A percentile compares a stretch with the other conserved stretches of the same genome.
Conservation (phyloP, 768 basidiomycete species). For the Terana coerulea region DNA sequence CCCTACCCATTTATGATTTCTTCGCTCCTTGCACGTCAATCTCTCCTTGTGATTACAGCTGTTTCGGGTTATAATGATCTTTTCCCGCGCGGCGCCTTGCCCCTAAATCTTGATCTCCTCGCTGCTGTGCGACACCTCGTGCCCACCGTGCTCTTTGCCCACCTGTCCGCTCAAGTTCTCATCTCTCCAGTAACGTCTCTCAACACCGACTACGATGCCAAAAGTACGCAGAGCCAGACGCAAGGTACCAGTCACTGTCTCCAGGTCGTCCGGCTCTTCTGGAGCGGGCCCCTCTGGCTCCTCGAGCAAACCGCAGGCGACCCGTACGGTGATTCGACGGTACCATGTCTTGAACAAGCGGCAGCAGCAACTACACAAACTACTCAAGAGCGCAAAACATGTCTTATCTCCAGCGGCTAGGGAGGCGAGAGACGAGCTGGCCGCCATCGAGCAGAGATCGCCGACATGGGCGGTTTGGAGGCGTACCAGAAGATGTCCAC, state of each 20-base stretch:
- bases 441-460: conserved; percentile 60
- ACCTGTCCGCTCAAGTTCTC: too few relatives aligned
- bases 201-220: conserved; percentile 40
- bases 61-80: too few relatives aligned
- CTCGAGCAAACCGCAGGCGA: conserved; percentile 55
- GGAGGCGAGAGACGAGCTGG: conserved; percentile 32
- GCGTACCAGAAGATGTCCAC: conserved; percentile 81
- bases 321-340: conserved; percentile 68
- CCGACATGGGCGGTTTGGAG: conserved; percentile 70
- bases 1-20: too few relatives aligned
- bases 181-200: too few relatives aligned
- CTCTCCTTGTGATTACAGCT: too few relatives aligned
- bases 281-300: conserved; percentile 23
- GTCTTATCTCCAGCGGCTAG: neutral
- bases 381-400: conserved; percentile 1
- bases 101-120: too few relatives aligned
- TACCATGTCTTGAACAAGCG: conserved; percentile 81
- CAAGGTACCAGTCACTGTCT: conserved; percentile 42
- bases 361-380: conserved; percentile 48
- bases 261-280: conserved; percentile 10
- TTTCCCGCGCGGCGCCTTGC: too few relatives aligned
- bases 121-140: too few relatives aligned
- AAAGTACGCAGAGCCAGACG: conserved; percentile 36
- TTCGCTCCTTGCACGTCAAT: too few relatives aligned
- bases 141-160: too few relatives aligned